These are phyloP conservation scores for Ustilago curta DNA, from an alignment of 1,284 basidiomycete species.

Conservation along the genomic window DNA sequence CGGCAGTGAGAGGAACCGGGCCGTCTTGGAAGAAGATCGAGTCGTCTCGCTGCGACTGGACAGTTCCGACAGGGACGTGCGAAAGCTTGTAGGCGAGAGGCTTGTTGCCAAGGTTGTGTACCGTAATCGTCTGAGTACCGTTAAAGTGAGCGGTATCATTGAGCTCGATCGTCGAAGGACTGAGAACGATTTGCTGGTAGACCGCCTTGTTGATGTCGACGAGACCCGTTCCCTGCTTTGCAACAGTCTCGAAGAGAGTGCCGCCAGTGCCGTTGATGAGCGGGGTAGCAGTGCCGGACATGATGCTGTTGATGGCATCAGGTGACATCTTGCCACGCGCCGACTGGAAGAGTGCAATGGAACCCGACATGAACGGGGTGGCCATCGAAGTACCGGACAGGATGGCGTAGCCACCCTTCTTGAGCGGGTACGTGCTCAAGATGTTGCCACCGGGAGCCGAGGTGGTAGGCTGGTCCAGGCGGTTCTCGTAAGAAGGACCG, in stretches of 20 bases:
- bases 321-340: slow-evolving; percentile 71
- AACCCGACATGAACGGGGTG: slow-evolving; percentile 74
- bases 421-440: slow-evolving; percentile 59
- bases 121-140: slow-evolving; percentile 47
- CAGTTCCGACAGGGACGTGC: slow-evolving; percentile 65
- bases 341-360: slow-evolving; percentile 76
- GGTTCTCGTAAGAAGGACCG: slow-evolving; percentile 76
- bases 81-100: slow-evolving; percentile 52
- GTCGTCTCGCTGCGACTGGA: slow-evolving; percentile 61
- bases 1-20: slow-evolving; percentile 73
- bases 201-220: slow-evolving; percentile 77
- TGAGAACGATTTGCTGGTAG: slow-evolving; percentile 73
- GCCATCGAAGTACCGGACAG: slow-evolving; percentile 71
- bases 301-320: slow-evolving; percentile 71
- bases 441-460: slow-evolving; percentile 75
- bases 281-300: slow-evolving; percentile 75
- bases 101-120: slow-evolving; percentile 59
- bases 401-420: slow-evolving; percentile 71
- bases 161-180: slow-evolving; percentile 75
- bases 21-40: slow-evolving; percentile 66
- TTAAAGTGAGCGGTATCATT: slow-evolving; percentile 76
- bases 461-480: slow-evolving; percentile 74
- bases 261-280: slow-evolving; percentile 73
- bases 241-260: slow-evolving; percentile 75
- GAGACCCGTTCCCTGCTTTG: slow-evolving; percentile 78